These are phyloP conservation scores for Afroboletus lepidellus DNA, from an alignment of 1,284 basidiomycete species.

Conservation along the genomic window DNA sequence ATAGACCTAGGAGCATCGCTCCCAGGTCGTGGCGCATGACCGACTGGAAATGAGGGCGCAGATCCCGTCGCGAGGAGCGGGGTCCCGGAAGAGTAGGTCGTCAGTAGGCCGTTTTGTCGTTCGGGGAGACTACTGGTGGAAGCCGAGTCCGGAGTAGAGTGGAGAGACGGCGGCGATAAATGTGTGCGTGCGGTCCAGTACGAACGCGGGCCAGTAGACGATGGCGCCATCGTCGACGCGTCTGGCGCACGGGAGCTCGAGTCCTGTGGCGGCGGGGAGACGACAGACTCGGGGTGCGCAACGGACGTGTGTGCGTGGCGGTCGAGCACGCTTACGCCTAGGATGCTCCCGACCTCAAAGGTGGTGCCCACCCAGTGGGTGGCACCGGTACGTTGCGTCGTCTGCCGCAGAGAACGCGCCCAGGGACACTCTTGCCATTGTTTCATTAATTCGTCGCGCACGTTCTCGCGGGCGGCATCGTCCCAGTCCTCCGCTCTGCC, in stretches of 20 bases:
- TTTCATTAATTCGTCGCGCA: conserved; percentile 54
- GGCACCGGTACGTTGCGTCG: conserved; percentile 26
- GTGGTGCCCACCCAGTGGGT: conserved; percentile 67
- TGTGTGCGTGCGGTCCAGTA: conserved; percentile 25
- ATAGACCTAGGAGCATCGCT: conserved; percentile 24
- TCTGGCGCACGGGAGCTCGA: conserved; percentile 1
- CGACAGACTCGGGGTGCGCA: neutral
- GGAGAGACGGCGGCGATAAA: conserved; percentile 9
- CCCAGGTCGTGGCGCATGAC: conserved; percentile 6
- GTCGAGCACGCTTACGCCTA: conserved; percentile 33
- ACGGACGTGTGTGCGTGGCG: conserved; percentile 8
- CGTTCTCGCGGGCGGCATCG: conserved; percentile 48
- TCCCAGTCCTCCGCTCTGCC: conserved; percentile 66
- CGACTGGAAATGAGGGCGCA: conserved; percentile 11
- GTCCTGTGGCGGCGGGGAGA: conserved; percentile 6
- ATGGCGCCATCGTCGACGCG: conserved; percentile 22
- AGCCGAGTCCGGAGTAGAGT: conserved; percentile 10
- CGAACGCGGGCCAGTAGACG: conserved; percentile 23
- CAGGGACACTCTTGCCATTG: conserved; percentile 70
- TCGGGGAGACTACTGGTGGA: conserved; percentile 20
- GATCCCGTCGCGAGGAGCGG: conserved; percentile 21
- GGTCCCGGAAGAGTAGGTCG: conserved; percentile 25
- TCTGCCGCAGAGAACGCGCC: conserved; percentile 47
- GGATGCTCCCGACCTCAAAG: conserved; percentile 66
- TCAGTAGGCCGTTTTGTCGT: conserved; percentile 8